Conservation (phyloP, 2,329 filamentous ascomycete species). For the Cladosporium sphaerospermum region DNA sequence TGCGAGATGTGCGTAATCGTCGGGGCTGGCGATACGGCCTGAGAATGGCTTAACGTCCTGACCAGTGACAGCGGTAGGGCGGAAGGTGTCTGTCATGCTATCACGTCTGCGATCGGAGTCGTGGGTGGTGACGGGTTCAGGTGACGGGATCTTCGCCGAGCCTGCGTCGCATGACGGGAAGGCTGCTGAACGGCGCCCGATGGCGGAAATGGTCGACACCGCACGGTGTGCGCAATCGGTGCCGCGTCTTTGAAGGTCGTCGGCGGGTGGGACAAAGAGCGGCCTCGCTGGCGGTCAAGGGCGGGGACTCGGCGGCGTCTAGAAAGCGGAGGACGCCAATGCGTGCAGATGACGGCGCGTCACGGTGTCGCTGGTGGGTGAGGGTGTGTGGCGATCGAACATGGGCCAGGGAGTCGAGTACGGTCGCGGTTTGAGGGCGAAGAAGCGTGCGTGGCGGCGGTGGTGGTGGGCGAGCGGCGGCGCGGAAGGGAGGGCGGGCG, state of each 20-base stretch:
- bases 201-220: conserved; percentile 10
- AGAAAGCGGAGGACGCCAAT: not conserved
- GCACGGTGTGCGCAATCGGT: conserved; percentile 3
- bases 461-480: conserved; percentile 6
- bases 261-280: conserved; percentile 6
- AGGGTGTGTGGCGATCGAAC: not conserved
- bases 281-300: conserved; percentile 9
- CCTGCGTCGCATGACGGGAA: conserved; percentile 33
- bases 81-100: conserved; percentile 34
- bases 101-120: conserved; percentile 24
- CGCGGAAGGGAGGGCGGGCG: not conserved
- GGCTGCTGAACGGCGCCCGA: conserved; percentile 11
- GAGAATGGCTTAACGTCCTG: conserved; percentile 18
- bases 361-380: not conserved
- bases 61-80: conserved; percentile 29
- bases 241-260: not conserved
- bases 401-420: not conserved
- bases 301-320: not conserved
- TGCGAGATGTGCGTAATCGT: not conserved
- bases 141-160: conserved; percentile 24
- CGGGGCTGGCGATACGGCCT: conserved; percentile 5
- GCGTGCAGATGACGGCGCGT: conserved; percentile 1
- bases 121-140: conserved; percentile 23
- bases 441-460: not conserved
- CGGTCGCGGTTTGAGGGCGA: conserved; percentile 3